phyloP scores from a whole-genome alignment of 306 rosid genomes.

The Vicia sativa region DNA sequence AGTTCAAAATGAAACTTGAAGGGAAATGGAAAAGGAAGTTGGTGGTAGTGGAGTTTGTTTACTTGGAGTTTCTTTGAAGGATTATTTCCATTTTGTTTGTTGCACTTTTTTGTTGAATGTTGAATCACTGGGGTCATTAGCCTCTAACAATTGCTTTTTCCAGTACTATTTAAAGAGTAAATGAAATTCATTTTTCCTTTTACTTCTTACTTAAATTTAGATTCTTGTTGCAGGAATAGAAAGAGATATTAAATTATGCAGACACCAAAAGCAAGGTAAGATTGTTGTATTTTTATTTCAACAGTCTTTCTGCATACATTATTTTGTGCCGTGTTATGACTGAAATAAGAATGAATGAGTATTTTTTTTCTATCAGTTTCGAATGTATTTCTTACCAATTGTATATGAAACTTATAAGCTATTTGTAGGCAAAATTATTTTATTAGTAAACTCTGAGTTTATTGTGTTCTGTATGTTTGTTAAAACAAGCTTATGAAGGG shows the following conservation, averaged over 20 bases:
- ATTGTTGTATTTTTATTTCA: constrained; percentile 27
- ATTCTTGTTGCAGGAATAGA: constrained; percentile 55
- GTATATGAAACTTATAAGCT: too few relatives aligned
- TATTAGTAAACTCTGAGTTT: not conserved
- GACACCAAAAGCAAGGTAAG: constrained; percentile 85
- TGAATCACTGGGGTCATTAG: constrained; percentile 18
- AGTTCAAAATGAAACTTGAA: constrained; percentile 13
- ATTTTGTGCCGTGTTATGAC: constrained; percentile 2
- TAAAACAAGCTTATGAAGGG: not conserved
- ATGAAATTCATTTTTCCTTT: constrained; percentile 47
- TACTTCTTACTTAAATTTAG: constrained; percentile 46
- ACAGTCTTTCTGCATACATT: constrained; percentile 9
- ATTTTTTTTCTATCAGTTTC: not conserved
- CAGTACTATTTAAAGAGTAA: constrained; percentile 44
- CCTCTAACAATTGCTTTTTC: constrained; percentile 26
- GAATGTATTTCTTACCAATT: not conserved
- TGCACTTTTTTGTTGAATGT: constrained; percentile 52
- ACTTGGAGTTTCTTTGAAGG: constrained; percentile 80
- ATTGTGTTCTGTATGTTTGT: not conserved
- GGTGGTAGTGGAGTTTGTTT: constrained; percentile 95
- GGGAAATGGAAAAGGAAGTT: constrained; percentile 30
- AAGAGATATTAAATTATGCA: constrained; percentile 67
- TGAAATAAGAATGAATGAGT: not conserved
- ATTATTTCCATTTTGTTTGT: constrained; percentile 69
- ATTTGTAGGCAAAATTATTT: too few relatives aligned